Evolutionary conservation across 768 basidiomycete species (phyloP).

Genomic region (Lentinula guzmanii): DNA sequence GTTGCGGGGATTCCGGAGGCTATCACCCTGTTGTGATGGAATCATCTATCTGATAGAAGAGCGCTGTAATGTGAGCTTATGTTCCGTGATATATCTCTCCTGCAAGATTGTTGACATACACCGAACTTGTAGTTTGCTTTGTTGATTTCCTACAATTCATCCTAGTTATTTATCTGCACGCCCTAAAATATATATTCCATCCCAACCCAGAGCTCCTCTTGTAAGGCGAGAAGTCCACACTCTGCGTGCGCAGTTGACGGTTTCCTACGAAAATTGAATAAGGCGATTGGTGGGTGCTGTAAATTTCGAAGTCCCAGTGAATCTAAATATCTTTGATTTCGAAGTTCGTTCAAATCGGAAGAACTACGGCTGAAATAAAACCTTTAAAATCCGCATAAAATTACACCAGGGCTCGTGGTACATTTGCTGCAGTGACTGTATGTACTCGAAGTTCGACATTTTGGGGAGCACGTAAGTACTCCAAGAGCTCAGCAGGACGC

Average conservation of each 20-base stretch:
- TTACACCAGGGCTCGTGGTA: background rate
- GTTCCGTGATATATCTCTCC: background rate
- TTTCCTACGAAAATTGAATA: too few species aligned
- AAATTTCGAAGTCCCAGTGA: background rate
- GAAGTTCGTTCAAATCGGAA: background rate
- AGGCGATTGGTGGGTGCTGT: too few species aligned
- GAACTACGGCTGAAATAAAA: background rate
- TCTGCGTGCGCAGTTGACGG: too few species aligned
- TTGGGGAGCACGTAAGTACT: background rate
- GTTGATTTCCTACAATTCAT: background rate
- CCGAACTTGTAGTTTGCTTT: too few species aligned
- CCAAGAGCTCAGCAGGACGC: background rate
- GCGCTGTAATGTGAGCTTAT: background rate
- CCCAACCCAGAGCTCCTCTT: too few species aligned
- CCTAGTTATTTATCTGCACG: background rate
- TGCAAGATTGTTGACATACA: background rate
- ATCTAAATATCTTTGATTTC: background rate
- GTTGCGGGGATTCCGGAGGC: background rate
- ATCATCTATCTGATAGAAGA: background rate
- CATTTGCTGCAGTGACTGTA: background rate
- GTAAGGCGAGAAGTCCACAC: too few species aligned
- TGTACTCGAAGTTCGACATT: background rate
- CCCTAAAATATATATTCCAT: background rate
- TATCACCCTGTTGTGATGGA: background rate
- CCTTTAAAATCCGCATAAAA: background rate